These are phyloP conservation scores for Globisporangium lucens DNA, from an alignment of 352 stramenopile genomes.

Conservation along the genomic window DNA sequence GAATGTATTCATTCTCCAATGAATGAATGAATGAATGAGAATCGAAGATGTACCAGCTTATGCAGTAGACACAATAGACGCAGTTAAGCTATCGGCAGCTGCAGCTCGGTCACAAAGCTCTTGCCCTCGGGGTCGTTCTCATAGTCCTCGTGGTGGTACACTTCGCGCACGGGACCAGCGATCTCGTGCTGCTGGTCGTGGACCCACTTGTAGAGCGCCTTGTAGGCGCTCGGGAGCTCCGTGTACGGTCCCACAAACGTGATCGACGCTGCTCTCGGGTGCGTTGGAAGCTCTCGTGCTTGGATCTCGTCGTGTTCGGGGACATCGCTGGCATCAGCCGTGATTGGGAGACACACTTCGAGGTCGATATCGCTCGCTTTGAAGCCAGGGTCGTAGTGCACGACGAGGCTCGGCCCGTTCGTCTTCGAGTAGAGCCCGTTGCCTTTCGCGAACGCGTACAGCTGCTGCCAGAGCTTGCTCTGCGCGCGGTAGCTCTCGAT, in stretches of 20 bases:
- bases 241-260: conserved; percentile 11
- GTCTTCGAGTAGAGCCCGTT: conserved; percentile 18
- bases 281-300: conserved; percentile 18
- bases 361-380: conserved; percentile 44
- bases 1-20: no score
- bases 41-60: no score
- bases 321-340: conserved; percentile 17
- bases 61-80: no score
- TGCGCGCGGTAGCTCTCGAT: conserved; percentile 49
- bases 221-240: conserved; percentile 4
- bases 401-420: conserved; percentile 27
- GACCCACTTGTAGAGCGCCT: conserved; percentile 5
- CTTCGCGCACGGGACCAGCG: conserved; percentile 4
- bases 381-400: conserved; percentile 36
- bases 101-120: conserved; percentile 9
- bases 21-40: no score
- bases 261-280: conserved; percentile 30
- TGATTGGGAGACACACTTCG: conserved; percentile 47
- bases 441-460: conserved; percentile 23
- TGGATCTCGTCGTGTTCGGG: conserved; percentile 17
- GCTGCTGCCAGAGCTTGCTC: conserved; percentile 33
- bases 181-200: not conserved
- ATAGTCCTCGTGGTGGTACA: conserved; percentile 4
- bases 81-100: not conserved
- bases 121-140: not conserved